Percentiles rank a stretch among this genome's conserved stretches.
Conservation (phyloP, 2,329 filamentous ascomycete species). For the Botrytis byssoidea region DNA sequence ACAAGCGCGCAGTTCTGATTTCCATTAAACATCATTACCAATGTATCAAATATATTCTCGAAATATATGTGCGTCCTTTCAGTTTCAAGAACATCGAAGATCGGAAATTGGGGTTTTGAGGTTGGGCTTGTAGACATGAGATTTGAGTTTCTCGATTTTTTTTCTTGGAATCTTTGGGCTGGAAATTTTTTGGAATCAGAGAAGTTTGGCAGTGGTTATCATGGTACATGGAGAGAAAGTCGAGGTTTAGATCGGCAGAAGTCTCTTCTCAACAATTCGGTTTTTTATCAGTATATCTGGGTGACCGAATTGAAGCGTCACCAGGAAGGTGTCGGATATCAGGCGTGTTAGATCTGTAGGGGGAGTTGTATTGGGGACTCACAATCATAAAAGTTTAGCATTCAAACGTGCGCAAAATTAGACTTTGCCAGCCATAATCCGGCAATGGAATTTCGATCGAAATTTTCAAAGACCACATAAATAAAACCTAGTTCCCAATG, state of each 20-base stretch:
- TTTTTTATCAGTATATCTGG: background rate
- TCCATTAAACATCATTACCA: background rate
- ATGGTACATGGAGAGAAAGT: background rate
- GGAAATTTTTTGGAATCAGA: background rate
- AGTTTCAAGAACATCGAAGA: background rate
- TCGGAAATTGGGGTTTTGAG: background rate
- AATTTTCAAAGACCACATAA: background rate
- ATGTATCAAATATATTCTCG: background rate
- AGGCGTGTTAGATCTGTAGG: background rate
- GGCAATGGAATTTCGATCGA: background rate
- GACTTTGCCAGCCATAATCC: background rate
- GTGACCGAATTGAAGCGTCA: fast-evolving
- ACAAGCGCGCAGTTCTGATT: background rate
- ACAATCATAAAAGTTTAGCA: background rate
- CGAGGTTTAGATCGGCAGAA: background rate
- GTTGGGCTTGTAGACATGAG: background rate
- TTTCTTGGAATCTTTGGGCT: no score
- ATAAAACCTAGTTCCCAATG: fast-evolving
- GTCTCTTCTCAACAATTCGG: fast-evolving
- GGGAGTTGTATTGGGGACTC: background rate
- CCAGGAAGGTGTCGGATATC: background rate
- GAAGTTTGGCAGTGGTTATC: background rate
- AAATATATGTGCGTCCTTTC: background rate
- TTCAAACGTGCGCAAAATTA: background rate
- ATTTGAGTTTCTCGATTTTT: background rate